Evolutionary conservation across 2,329 filamentous ascomycete genomes (phyloP).

Genomic region (Trichoderma atrobrunneum): DNA sequence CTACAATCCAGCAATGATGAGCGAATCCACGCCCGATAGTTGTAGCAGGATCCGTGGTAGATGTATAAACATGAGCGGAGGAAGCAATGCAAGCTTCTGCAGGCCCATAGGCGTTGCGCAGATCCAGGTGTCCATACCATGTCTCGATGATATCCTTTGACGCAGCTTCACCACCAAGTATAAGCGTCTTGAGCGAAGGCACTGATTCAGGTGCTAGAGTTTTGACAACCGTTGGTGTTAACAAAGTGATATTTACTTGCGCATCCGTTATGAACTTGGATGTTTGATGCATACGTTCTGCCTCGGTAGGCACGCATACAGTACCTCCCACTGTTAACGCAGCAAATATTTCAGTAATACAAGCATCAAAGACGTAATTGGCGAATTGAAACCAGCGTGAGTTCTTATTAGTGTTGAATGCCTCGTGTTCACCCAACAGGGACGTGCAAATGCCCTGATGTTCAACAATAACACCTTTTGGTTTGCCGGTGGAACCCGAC

Average conservation of each 20-base stretch:
- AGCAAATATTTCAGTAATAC: conserved; percentile 15
- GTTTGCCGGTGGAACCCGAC: conserved; percentile 3
- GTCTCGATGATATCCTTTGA: conserved; percentile 31
- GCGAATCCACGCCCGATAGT: conserved; percentile 15
- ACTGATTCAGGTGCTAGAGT: neutral
- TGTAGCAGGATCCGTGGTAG: neutral
- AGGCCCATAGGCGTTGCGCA: conserved; percentile 25
- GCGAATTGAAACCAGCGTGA: conserved; percentile 19
- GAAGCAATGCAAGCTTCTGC: conserved; percentile 20
- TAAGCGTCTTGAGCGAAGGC: conserved; percentile 18
- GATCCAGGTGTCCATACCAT: conserved; percentile 20
- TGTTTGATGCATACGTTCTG: neutral
- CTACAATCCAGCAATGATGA: conserved; percentile 23
- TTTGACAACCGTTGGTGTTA: conserved; percentile 20
- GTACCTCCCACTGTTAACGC: neutral
- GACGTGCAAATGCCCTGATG: conserved; percentile 4
- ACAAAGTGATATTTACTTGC: conserved; percentile 14
- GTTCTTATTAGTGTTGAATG: neutral
- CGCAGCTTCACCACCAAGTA: conserved; percentile 21
- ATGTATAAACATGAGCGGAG: neutral
- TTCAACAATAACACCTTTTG: conserved; percentile 5
- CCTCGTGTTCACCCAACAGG: neutral
- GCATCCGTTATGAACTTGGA: conserved; percentile 2
- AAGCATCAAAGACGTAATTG: conserved; percentile 15
- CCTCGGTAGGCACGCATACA: conserved; percentile 10